Conservation (phyloP, 768 basidiomycete genomes). For the Panaeolus cyanescens region DNA sequence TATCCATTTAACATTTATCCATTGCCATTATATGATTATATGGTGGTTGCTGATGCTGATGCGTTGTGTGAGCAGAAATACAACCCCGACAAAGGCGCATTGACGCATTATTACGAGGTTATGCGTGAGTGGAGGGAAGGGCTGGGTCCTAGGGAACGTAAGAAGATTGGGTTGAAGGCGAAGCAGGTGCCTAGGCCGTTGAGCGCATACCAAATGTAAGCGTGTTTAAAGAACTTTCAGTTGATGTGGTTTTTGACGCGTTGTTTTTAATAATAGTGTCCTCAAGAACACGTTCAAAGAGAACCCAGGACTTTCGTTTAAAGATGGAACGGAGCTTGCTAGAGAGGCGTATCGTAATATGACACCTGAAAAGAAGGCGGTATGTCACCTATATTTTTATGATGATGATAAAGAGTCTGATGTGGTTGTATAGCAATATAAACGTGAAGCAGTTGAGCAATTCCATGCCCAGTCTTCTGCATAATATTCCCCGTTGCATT, state of each 20-base stretch:
- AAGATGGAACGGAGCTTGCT: background rate
- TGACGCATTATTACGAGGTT: background rate
- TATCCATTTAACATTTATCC: too few relatives aligned
- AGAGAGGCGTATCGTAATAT: background rate
- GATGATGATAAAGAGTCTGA: background rate
- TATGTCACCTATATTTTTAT: background rate
- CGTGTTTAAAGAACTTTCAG: too few relatives aligned
- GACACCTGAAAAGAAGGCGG: conserved; percentile 6
- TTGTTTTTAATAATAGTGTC: background rate
- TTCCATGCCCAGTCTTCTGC: background rate
- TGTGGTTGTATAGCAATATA: background rate
- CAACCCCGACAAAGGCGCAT: background rate
- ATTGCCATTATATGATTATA: too few relatives aligned
- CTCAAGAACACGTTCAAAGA: background rate
- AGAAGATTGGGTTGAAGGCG: background rate
- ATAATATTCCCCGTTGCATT: background rate
- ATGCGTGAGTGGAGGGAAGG: background rate
- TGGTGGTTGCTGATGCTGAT: background rate
- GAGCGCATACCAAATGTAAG: background rate
- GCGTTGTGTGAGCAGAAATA: background rate
- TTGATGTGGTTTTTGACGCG: too few relatives aligned
- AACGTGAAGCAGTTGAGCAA: background rate
- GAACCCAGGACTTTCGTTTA: background rate
- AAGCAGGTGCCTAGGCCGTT: background rate
- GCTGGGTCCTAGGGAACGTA: background rate